phyloP scores from a whole-genome alignment of 179 eudicot species.

The Pouteria campechiana region DNA sequence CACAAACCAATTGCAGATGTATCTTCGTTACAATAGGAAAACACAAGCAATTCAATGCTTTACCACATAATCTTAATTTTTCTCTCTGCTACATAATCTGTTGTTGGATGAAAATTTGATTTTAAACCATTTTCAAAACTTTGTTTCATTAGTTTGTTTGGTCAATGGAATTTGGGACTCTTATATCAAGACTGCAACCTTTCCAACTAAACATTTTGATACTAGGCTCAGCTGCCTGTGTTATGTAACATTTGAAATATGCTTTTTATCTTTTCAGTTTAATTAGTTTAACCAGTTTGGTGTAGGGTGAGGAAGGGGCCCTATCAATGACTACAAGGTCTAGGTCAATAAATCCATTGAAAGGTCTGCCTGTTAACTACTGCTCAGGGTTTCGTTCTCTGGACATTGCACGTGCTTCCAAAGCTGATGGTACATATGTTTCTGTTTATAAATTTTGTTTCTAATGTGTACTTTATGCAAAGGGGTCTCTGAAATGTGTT shows the following conservation, averaged over 20 bases:
- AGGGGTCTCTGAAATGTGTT: too few relatives aligned
- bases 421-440: slow-evolving; percentile 48
- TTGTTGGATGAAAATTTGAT: too few relatives aligned
- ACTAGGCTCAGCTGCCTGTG: neutral
- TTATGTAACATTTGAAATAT: neutral
- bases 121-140: too few relatives aligned
- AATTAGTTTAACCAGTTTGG: neutral
- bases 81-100: too few relatives aligned
- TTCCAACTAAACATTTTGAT: neutral
- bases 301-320: slow-evolving; percentile 98
- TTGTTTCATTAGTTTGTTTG: too few relatives aligned
- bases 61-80: too few relatives aligned
- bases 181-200: neutral
- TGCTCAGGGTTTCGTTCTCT: slow-evolving; percentile 94
- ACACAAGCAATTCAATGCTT: too few relatives aligned
- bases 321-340: slow-evolving; percentile 91
- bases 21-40: too few relatives aligned
- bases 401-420: slow-evolving; percentile 33
- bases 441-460: too few relatives aligned
- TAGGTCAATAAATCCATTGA: slow-evolving; percentile 55
- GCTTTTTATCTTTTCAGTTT: neutral
- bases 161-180: too few relatives aligned
- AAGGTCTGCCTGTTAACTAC: slow-evolving; percentile 90
- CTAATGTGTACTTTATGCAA: too few relatives aligned
- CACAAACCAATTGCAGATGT: too few relatives aligned